Evolutionary conservation across 1,284 basidiomycete genomes (phyloP).

Genomic region (Malassezia psittaci): DNA sequence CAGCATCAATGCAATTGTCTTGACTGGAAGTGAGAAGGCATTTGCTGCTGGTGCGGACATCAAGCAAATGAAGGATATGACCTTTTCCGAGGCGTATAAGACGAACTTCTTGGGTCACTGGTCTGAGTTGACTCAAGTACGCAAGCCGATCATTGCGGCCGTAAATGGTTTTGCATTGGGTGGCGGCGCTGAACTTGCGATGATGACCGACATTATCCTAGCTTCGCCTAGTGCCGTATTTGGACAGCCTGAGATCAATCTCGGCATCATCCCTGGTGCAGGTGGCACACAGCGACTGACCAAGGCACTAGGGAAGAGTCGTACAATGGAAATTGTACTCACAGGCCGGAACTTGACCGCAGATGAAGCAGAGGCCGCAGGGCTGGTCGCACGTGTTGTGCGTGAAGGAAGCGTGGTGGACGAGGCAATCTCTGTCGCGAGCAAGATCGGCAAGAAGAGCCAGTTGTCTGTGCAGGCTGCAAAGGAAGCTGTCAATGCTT

Average conservation of each 20-base stretch:
- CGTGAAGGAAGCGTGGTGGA: constrained; percentile 61
- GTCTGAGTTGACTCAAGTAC: constrained; percentile 64
- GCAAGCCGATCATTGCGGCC: constrained; percentile 90
- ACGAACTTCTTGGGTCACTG: constrained; percentile 81
- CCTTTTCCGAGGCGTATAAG: constrained; percentile 76
- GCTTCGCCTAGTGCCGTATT: constrained; percentile 87
- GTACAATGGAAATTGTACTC: constrained; percentile 87
- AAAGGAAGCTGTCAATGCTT: constrained; percentile 87
- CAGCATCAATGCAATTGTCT: constrained; percentile 63
- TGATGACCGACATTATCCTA: constrained; percentile 75
- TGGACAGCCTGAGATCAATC: constrained; percentile 93
- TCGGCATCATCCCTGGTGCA: constrained; percentile 86
- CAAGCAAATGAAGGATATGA: constrained; percentile 85
- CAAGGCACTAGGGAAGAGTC: constrained; percentile 77
- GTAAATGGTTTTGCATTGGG: constrained; percentile 93
- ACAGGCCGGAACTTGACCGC: constrained; percentile 67
- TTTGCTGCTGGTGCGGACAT: constrained; percentile 92
- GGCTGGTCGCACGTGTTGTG: constrained; percentile 70
- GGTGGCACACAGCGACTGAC: constrained; percentile 76
- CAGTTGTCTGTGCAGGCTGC: constrained; percentile 75
- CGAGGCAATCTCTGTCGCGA: constrained; percentile 75
- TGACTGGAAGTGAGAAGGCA: constrained; percentile 85
- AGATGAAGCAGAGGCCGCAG: constrained; percentile 75
- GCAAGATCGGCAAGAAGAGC: constrained; percentile 71
- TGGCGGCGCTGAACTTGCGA: constrained; percentile 49